phyloP scores from a whole-genome alignment of 371 early-diverging fungal species.

The Parasitella parasitica region DNA sequence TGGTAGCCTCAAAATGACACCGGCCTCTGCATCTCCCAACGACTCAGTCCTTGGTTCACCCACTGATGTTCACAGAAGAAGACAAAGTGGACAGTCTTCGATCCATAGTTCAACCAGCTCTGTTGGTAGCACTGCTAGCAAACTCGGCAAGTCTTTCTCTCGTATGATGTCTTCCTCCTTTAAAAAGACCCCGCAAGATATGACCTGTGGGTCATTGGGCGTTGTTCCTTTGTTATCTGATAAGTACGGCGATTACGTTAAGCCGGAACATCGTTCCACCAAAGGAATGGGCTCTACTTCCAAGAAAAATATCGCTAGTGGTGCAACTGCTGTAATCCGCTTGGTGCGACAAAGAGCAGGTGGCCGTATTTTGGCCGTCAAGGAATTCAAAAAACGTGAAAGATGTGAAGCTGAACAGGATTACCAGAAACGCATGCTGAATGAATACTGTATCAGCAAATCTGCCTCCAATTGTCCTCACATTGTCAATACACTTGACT shows the following conservation, averaged over 20 bases:
- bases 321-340: conserved; percentile 50
- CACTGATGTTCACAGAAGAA: not conserved
- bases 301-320: conserved; percentile 45
- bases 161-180: conserved; percentile 14
- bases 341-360: conserved; percentile 27
- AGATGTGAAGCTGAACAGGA: conserved; percentile 60
- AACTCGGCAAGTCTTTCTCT: conserved; percentile 20
- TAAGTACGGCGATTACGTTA: conserved; percentile 44
- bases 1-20: conserved; percentile 19
- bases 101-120: conserved; percentile 21
- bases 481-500: conserved; percentile 71
- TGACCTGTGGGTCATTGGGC: conserved; percentile 21
- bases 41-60: not conserved
- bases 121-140: conserved; percentile 20
- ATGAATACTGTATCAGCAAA: conserved; percentile 75
- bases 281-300: conserved; percentile 34
- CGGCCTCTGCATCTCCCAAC: conserved; percentile 9
- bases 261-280: conserved; percentile 23
- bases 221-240: conserved; percentile 25
- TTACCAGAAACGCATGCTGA: conserved; percentile 69
- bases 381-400: conserved; percentile 66
- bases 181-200: conserved; percentile 8
- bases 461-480: conserved; percentile 62
- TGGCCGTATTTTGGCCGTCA: conserved; percentile 40
- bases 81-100: conserved; percentile 10